Conservation (phyloP, 1,284 basidiomycete species). For the Austroboletus rostrupii region DNA sequence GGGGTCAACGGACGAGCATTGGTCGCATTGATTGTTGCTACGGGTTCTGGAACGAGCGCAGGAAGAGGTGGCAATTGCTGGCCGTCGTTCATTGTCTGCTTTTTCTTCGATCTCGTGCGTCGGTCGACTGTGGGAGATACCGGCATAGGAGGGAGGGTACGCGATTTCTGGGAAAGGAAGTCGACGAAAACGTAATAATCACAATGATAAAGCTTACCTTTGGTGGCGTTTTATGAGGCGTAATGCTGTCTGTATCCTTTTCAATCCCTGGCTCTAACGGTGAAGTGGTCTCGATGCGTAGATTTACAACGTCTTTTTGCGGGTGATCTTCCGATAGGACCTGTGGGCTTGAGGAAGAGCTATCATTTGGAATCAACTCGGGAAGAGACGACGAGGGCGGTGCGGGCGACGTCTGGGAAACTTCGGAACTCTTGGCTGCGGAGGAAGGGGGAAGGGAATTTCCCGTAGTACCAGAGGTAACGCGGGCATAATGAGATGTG, state of each 20-base stretch:
- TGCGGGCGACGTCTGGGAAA: constrained; percentile 24
- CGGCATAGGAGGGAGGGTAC: constrained; percentile 38
- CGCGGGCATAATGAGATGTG: constrained; percentile 39
- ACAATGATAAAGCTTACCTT: constrained; percentile 18
- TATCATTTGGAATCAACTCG: constrained; percentile 56
- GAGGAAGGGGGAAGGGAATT: constrained; percentile 28
- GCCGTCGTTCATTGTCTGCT: constrained; percentile 15
- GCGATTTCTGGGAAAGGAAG: constrained; percentile 29
- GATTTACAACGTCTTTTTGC: constrained; percentile 16
- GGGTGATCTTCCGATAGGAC: constrained; percentile 33
- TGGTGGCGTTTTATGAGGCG: constrained; percentile 21
- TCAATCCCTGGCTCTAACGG: constrained; percentile 12
- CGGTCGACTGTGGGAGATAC: constrained; percentile 50
- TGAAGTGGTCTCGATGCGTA: constrained; percentile 15
- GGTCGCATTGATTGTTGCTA: not conserved
- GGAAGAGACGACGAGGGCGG: constrained; percentile 44
- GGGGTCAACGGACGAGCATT: constrained; percentile 33
- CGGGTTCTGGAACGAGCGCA: constrained; percentile 19
- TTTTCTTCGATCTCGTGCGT: constrained; percentile 31
- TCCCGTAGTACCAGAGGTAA: constrained; percentile 13
- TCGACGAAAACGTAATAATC: not conserved
- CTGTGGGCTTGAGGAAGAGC: constrained; percentile 68
- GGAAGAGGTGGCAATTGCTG: constrained; percentile 28
- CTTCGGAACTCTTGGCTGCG: constrained; percentile 18
- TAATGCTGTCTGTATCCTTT: constrained; percentile 14